phyloP scores from a whole-genome alignment of 441 rosid genomes.

The Rhodomyrtus psidioides region DNA sequence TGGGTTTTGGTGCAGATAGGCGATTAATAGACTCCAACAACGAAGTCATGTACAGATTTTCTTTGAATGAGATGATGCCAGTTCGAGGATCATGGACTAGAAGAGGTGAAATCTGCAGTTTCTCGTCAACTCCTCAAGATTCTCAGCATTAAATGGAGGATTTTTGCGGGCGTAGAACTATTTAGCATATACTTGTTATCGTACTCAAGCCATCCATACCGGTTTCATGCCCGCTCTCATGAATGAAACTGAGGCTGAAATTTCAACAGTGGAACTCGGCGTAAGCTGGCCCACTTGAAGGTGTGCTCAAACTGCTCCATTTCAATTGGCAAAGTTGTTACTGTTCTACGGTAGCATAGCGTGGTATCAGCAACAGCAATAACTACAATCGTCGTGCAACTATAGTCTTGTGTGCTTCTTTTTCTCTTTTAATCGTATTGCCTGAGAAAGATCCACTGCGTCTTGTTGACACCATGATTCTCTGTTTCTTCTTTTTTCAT shows the following conservation, averaged over 20 bases:
- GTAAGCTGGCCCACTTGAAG: background rate
- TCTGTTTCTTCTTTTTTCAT: background rate
- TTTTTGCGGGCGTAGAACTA: background rate
- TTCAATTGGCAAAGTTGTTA: background rate
- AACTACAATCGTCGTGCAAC: background rate
- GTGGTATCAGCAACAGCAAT: background rate
- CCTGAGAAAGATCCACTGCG: background rate
- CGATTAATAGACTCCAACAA: background rate
- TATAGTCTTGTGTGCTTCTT: background rate
- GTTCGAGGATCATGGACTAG: background rate
- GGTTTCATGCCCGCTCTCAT: background rate
- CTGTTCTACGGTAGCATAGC: background rate
- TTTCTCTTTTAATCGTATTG: background rate
- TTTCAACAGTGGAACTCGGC: background rate
- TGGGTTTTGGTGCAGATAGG: background rate
- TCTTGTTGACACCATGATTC: background rate
- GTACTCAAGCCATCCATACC: background rate
- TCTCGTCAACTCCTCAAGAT: background rate
- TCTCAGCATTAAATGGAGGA: background rate
- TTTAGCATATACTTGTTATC: background rate
- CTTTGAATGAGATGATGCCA: background rate
- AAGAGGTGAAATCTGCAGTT: background rate
- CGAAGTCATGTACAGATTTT: background rate
- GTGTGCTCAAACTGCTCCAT: background rate
- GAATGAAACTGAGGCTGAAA: background rate